Base-by-base conservation (phyloP, 2,329 filamentous ascomycete species). In the Calonectria henricotiae region DNA sequence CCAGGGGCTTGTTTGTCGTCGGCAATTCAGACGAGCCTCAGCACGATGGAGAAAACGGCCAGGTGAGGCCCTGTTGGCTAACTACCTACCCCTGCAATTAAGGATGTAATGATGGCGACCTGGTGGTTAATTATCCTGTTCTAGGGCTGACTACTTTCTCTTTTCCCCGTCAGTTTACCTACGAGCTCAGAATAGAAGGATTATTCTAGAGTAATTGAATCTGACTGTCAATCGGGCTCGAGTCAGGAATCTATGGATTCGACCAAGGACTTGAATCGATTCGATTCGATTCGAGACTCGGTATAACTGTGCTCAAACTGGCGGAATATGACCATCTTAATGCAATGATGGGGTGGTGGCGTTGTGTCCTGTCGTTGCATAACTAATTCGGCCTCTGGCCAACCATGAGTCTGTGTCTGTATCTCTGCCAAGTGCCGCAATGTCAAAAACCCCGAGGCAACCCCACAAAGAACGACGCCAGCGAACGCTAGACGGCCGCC, bases 81-180 rank as follows among this genome's bases (percentile, higher is more conserved):
- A 62, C 32, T 64, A 47, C n/a, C 69, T 64, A 47, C n/a, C 69
- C 62, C 27, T 71, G 55, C 12, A 63, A 69, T 30, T 65, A 68
- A 54, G 20, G 65, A n/a, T 68, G n/a, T 6, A 17, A 25, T 17
- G 35, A 39, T 35, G n/a, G 39, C 7, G 30, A 37, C 12, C 20
- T 11, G 46, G 35, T 49, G 51, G 13, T 49, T 35, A 17, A 32
- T 27, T 13, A 15, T 15, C 6, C 12, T 44, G 23, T 44, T 44
- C 39, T 60, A 23, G 25, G 11, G 55, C 43, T 23, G 51, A 7
- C 27, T 7, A 30, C 35, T 2, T 17, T 25, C 20, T 39, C n/a
- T 25, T 23, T 46, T 20, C 43, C 23, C 23, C 5, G 7, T 11
- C 43, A 23, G 43, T 17, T 46, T 23, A n/a, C 43, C 11, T 46